These are phyloP conservation scores for Lojkania enalia DNA, from an alignment of 2,329 filamentous ascomycete genomes.

Conservation along the genomic window DNA sequence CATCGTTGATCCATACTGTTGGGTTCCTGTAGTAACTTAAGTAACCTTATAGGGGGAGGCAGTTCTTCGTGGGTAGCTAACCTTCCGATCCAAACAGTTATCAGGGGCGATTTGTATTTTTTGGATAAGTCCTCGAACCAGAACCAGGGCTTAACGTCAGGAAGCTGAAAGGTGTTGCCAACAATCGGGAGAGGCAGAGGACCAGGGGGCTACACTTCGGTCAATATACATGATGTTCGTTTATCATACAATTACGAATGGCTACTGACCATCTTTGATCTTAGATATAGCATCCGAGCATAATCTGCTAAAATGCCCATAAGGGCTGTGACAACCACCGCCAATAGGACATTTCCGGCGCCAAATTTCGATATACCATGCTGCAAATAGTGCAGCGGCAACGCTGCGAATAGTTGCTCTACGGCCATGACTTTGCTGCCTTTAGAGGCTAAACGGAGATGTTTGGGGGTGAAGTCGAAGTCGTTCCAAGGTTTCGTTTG, in stretches of 20 bases:
- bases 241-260: no score
- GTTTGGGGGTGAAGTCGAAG: slow-evolving; percentile 4
- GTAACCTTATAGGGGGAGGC: no score
- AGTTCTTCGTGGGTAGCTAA: slow-evolving; percentile 17
- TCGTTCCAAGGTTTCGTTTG: slow-evolving; percentile 12
- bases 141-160: slow-evolving; percentile 60
- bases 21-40: slow-evolving; percentile 41
- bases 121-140: slow-evolving; percentile 60
- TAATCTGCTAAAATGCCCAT: slow-evolving; percentile 49
- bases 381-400: slow-evolving; percentile 35
- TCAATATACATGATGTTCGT: slow-evolving; percentile 14
- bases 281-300: slow-evolving; percentile 54
- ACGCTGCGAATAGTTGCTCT: slow-evolving; percentile 31
- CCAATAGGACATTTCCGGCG: slow-evolving; percentile 24
- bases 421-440: slow-evolving; percentile 29
- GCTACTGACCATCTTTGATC: slow-evolving; percentile 51
- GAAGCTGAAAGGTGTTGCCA: slow-evolving; percentile 60
- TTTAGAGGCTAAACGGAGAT: not conserved
- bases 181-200: slow-evolving; percentile 59
- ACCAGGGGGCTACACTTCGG: slow-evolving; percentile 52
- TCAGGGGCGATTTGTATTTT: slow-evolving; percentile 53
- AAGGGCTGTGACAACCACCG: slow-evolving; percentile 24
- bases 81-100: slow-evolving; percentile 59
- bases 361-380: slow-evolving; percentile 38
- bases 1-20: slow-evolving; percentile 50